Conservation (phyloP, 2,329 filamentous ascomycete species). For the Fusarium keratoplasticum region DNA sequence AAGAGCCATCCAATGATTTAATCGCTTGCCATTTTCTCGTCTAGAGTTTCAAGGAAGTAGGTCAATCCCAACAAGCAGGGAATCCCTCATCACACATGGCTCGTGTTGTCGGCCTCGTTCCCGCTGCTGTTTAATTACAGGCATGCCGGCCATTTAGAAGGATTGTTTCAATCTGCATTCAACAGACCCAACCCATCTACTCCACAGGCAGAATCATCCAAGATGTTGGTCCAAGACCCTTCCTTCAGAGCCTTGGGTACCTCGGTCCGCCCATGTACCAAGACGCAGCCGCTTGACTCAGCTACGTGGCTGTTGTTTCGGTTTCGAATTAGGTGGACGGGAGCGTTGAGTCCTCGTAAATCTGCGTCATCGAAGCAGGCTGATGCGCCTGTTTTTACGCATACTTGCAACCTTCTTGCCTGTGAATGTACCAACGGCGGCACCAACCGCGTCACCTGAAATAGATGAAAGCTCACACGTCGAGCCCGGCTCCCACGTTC, state of each 20-base stretch:
- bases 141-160: slow-evolving; percentile 14
- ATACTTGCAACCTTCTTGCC: background rate
- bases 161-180: background rate
- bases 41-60: slow-evolving; percentile 9
- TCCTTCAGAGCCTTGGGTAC: background rate
- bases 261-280: background rate
- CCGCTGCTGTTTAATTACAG: slow-evolving; percentile 28
- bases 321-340: slow-evolving; percentile 18
- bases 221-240: background rate
- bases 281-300: background rate
- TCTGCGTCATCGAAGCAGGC: slow-evolving; percentile 10
- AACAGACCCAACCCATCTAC: background rate
- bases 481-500: slow-evolving; percentile 6
- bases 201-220: background rate
- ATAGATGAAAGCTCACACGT: slow-evolving; percentile 22
- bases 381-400: slow-evolving; percentile 2
- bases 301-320: slow-evolving; percentile 27
- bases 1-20: slow-evolving; percentile 11
- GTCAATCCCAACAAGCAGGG: slow-evolving; percentile 18
- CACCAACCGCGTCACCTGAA: slow-evolving; percentile 20
- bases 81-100: slow-evolving; percentile 15
- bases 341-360: background rate
- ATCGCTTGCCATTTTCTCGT: background rate
- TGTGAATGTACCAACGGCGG: background rate
- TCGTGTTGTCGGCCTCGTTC: slow-evolving; percentile 7